These are phyloP conservation scores for Aquilaria agallochum DNA, from an alignment of 441 rosid genomes.

Conservation along the genomic window DNA sequence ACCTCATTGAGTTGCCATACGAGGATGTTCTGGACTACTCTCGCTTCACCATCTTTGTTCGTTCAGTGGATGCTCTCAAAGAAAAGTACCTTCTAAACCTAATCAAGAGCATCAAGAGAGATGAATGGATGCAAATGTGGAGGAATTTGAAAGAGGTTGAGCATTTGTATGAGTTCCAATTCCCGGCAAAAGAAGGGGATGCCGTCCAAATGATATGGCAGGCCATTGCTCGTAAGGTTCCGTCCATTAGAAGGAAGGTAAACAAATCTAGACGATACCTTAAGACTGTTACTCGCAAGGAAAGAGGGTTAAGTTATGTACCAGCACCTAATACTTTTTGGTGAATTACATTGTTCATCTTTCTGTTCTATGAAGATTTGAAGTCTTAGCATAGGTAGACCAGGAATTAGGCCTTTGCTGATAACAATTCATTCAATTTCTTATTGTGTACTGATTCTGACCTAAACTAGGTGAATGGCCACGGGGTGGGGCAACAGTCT, in stretches of 20 bases:
- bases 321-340: conserved; percentile 48
- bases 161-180: conserved; percentile 56
- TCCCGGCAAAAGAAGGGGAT: conserved; percentile 69
- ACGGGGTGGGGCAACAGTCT: too few relatives aligned
- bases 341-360: conserved; percentile 26
- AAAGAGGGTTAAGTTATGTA: conserved; percentile 24
- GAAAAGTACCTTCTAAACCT: conserved; percentile 64
- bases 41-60: conserved; percentile 76
- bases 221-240: conserved; percentile 75
- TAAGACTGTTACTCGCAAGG: conserved; percentile 15
- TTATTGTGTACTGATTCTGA: too few relatives aligned
- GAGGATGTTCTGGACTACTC: conserved; percentile 94
- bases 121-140: conserved; percentile 90
- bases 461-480: too few relatives aligned
- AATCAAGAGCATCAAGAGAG: conserved; percentile 57
- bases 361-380: too few relatives aligned
- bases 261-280: conserved; percentile 58
- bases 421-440: too few relatives aligned
- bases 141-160: conserved; percentile 58
- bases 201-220: conserved; percentile 98
- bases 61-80: conserved; percentile 76
- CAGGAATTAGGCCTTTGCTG: too few relatives aligned
- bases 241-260: conserved; percentile 56
- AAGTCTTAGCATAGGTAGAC: too few relatives aligned
- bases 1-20: conserved; percentile 88